Evolutionary conservation across 164 flowering plant genomes (phyloP), one percentile per base, ranked within the genome.

Genomic region (Amborella trichopoda): DNA sequence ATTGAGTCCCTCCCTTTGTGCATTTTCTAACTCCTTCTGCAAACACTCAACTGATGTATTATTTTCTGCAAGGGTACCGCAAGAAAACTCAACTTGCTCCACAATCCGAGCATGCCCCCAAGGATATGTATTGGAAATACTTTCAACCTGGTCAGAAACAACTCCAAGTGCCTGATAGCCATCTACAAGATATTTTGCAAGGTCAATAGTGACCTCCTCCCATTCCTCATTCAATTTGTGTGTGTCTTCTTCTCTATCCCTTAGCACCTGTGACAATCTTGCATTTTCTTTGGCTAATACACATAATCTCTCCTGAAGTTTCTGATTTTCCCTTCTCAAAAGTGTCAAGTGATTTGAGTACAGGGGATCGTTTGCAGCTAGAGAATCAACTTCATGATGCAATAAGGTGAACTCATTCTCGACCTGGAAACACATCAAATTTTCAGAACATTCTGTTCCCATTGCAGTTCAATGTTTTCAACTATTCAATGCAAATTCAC

Each of bases 161-260:
- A 75, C 82, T 53, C 62, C 69, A 40, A 83, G 73, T 32, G 84
- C 78, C 59, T 52, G 75, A 47, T 68, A 75, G 44, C 96, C 91
- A 58, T 83, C 84, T 11, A 67, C 9, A 38, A 87, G 79, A 62
- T 78, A 80, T 58, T 44, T 67, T 28, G 84, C 77, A 38, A 83
- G 71, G 45, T 78, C 87, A 42, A 70, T 53, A 22, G 60, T 73
- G 36, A 89, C 89, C 67, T 64, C 80, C 72, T 80, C 96, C 96
- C 93, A 87, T 39, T 72, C 78, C 49, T 41, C 44, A 36, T 44
- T 16, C 33, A 65, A 42, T 37, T 28, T 36, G 44, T 26, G 63
- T 33, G 74, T 53, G 50, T 83, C 77, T 52, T 50, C 62, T 21
- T 83, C 89, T 63, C 67, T 72, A 40, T 69, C 59, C 37, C 58